Conservation (phyloP, 768 basidiomycete species). For the Holtermannia corniformis region DNA sequence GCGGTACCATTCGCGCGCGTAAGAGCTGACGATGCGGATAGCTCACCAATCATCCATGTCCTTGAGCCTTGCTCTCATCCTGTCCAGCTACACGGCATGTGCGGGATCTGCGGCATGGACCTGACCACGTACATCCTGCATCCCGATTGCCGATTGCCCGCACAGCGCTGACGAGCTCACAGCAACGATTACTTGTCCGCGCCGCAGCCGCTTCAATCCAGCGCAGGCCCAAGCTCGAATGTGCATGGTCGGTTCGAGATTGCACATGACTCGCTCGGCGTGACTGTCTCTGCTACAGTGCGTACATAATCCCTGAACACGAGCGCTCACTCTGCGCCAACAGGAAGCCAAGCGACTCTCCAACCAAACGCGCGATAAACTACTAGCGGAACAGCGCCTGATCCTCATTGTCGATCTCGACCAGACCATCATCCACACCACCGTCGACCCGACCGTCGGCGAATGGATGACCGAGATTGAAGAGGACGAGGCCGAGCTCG, state of each 20-base stretch:
- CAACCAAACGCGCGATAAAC: conserved; percentile 64
- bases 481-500: conserved; percentile 1
- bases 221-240: conserved; percentile 18
- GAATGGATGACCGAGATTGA: conserved; percentile 71
- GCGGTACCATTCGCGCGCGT: neutral
- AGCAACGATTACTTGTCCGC: conserved; percentile 36
- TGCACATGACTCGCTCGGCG: conserved; percentile 84
- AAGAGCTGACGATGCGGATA: too few relatives aligned
- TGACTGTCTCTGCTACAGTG: conserved; percentile 64
- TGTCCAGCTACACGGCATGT: conserved; percentile 82
- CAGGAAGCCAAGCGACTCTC: conserved; percentile 81
- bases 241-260: conserved; percentile 46
- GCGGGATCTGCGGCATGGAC: conserved; percentile 89
- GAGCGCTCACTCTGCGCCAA: neutral
- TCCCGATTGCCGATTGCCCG: neutral
- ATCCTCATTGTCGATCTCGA: conserved; percentile 97
- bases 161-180: neutral
- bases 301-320: neutral
- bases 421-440: conserved; percentile 97
- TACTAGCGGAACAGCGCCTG: conserved; percentile 66
- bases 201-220: neutral
- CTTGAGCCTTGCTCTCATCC: conserved; percentile 94
- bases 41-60: conserved; percentile 48
- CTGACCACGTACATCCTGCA: conserved; percentile 48
- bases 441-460: conserved; percentile 94